Percentiles rank a stretch among this genome's conserved stretches.
These are phyloP conservation scores for Talaromyces thailandensis DNA, from an alignment of 495 filamentous ascomycete species.

Conservation along the genomic window DNA sequence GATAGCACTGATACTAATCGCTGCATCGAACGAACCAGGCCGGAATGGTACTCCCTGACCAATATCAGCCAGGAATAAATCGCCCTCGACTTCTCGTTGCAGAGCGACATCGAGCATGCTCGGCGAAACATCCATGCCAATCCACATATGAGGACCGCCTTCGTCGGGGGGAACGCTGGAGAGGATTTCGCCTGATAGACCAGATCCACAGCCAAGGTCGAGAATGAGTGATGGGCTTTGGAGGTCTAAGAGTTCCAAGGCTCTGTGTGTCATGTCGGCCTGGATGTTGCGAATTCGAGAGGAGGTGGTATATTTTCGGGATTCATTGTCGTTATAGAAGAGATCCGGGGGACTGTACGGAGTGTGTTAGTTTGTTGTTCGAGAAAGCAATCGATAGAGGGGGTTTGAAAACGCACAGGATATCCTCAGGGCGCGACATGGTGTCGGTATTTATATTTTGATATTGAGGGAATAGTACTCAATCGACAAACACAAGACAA, in stretches of 20 bases:
- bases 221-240: conserved; percentile 76
- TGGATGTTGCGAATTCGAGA: conserved; percentile 95
- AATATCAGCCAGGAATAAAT: conserved; percentile 85
- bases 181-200: conserved; percentile 88
- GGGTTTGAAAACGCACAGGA: conserved; percentile 49
- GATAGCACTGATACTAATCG: conserved; percentile 86
- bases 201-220: conserved; percentile 91
- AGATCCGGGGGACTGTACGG: conserved; percentile 73
- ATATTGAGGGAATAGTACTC: background rate
- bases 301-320: conserved; percentile 93
- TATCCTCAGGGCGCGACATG: conserved; percentile 96
- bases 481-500: background rate
- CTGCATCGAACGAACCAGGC: conserved; percentile 86
- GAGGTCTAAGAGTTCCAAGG: conserved; percentile 81
- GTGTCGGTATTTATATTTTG: conserved; percentile 15
- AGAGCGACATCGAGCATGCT: conserved; percentile 90
- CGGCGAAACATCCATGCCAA: conserved; percentile 90
- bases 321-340: conserved; percentile 92
- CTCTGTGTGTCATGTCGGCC: conserved; percentile 85
- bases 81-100: conserved; percentile 85
- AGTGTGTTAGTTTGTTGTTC: background rate
- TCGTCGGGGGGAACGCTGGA: conserved; percentile 53
- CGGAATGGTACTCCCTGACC: conserved; percentile 95
- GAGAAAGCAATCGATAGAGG: background rate
- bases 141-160: conserved; percentile 83